phyloP scores from a whole-genome alignment of 2,329 filamentous ascomycete species.

The Bertia moriformis region DNA sequence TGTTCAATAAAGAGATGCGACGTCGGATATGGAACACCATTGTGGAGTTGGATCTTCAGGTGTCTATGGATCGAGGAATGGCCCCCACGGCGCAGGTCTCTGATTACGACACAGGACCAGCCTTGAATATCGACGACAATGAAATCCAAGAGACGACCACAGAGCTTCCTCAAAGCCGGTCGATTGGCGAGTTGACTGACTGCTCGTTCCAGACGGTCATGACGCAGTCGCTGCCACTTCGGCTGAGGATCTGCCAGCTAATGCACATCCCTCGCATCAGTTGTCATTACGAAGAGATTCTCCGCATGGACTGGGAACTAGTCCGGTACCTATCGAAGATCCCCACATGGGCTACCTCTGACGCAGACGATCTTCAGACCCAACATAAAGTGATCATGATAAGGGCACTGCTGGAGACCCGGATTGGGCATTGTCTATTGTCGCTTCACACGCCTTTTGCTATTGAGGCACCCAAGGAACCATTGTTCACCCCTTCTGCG shows the following conservation, averaged over 20 bases:
- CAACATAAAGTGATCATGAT: neutral
- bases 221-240: constrained; percentile 4
- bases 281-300: constrained; percentile 8
- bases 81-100: constrained; percentile 24
- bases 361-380: constrained; percentile 4
- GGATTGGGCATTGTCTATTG: neutral
- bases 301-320: neutral
- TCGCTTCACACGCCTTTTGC: neutral
- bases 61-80: constrained; percentile 37
- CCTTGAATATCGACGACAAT: neutral
- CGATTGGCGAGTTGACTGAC: neutral
- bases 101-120: constrained; percentile 22
- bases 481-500: constrained; percentile 17
- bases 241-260: constrained; percentile 15
- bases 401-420: neutral
- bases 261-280: constrained; percentile 19
- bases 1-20: constrained; percentile 27
- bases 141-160: neutral
- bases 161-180: neutral
- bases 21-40: constrained; percentile 41
- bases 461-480: constrained; percentile 4
- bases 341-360: constrained; percentile 12
- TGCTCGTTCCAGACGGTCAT: neutral
- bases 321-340: constrained; percentile 11
- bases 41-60: constrained; percentile 38